These are phyloP conservation scores for Saccharum officinarum DNA, from an alignment of 176 grass and related monocot genomes.

Conservation along the genomic window DNA sequence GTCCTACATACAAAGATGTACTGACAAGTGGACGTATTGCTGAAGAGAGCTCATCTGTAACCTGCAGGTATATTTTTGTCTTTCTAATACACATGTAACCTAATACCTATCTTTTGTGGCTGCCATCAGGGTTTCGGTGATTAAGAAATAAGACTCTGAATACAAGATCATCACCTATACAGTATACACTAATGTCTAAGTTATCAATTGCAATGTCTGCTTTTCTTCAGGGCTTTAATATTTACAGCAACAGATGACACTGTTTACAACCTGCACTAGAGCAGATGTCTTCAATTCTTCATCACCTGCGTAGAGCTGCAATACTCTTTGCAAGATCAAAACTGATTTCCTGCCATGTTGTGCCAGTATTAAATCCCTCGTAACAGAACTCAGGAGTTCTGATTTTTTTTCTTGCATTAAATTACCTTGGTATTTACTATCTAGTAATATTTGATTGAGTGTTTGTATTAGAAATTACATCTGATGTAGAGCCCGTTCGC, in stretches of 20 bases:
- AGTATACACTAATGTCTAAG: not conserved
- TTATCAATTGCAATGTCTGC: not conserved
- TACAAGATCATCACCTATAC: not conserved
- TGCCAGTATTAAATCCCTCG: not conserved
- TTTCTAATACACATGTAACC: not conserved
- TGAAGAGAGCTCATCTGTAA: constrained; percentile 18
- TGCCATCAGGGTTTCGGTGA: not conserved
- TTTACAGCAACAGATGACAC: not conserved
- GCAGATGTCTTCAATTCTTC: not conserved
- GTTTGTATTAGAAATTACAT: not conserved
- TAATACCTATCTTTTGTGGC: not conserved
- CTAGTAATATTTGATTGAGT: not conserved
- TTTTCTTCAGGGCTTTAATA: constrained; percentile 25
- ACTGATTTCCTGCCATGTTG: not conserved
- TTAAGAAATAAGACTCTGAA: not conserved
- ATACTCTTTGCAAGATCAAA: not conserved
- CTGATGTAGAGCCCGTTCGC: no score
- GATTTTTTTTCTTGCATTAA: not conserved
- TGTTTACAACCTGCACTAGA: not conserved
- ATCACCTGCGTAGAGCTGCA: not conserved
- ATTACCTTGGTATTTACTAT: not conserved
- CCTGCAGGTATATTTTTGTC: constrained; percentile 1
- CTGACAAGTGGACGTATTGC: not conserved
- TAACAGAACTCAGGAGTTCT: not conserved
- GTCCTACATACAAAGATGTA: not conserved